Evolutionary conservation across 805 yeast species (phyloP), one percentile per base, ranked within the genome.

Genomic region (Teunomyces stri): DNA sequence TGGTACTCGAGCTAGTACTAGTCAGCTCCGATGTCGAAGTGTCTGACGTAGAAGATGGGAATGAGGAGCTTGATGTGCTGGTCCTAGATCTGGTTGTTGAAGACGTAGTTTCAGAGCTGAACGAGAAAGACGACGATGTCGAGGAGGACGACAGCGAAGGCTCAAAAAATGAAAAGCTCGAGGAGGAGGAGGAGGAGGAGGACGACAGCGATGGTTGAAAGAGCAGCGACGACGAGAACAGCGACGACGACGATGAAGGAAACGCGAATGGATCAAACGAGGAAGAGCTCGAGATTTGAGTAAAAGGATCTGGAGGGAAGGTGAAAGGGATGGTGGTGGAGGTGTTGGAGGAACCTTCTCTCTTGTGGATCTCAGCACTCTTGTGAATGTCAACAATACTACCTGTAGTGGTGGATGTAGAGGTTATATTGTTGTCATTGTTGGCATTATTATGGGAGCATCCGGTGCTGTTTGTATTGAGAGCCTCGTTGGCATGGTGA

Each of bases 71-170:
- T 3, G 45, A 36, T 7, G 29, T 9, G 3, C 18, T 27, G 16
- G 42, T 31, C 11, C 18, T 13, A 2, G 15, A 7, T 6, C 25
- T 25, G 27, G 27, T 25, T 11, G 27, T 7, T 4, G 27, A 25
- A 9, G 27, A 25, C 27, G 27, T 25, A 9, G 27, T 25, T 7
- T 25, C 27, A 6, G 27, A 25, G 39, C n/a, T 35, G 39, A n/a
- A 13, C 11, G 39, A 13, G 10, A 16, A 20, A 6, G 43, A 39
- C 18, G 25, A 39, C 4, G 30, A 25, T 12, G 48, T 18, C 29
- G 42, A 27, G 7, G 46, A 30, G 13, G 46, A 25, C 11, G 46
- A 25, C 11, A 30, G 28, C 13, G 49, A 31, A 6, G 25, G 25
- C 25, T 29, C 22, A 20, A 7, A 5, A n/a, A 13, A 12, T 10